Evolutionary conservation across 2,329 filamentous ascomycete genomes (phyloP), one percentile per base, ranked within the genome.

Genomic region (Alternaria sp.): DNA sequence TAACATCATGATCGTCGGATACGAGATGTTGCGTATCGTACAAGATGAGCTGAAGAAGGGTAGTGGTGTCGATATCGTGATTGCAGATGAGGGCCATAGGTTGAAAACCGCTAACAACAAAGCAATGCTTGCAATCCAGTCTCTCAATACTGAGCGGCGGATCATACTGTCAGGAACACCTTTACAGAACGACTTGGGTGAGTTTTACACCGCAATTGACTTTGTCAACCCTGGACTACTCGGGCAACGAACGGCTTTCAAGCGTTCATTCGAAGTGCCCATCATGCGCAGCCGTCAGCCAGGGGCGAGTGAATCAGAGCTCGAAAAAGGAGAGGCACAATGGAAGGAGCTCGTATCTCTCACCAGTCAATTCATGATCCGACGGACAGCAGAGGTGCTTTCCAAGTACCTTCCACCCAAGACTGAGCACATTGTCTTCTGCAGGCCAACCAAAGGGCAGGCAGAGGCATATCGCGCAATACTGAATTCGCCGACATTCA

Each of bases 1-100:
- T 71, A 89, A 85, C 66, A 83, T 92, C 24, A 89, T 91, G 88
- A 89, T 92, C 65, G 87, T 92, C 58, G 89, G 89, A 1, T 92
- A 92, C 69, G 89, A 92, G 74, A 89, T 89, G 76, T 79, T 91
- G 30, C 83, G 88, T 48, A 84, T 83, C 5, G 86, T 91, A 1
- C 86, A 90, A 63, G 87, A 88, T 51, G 87, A 89, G 52, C 77
- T 92, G 44, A 85, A 87, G 63, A 87, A 87, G 69, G 87, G 86
- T 7, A 77, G 80, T 55, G 85, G 86, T 1, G 86, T 92, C 49
- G 90, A 92, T 70, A 89, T 91, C 57, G 84, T 91, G 56, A 86
- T 91, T 66, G 87, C 87, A n/a, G 88, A 91, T 67, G 88, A 91
- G 77, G 88, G 88, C 0, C 88, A 91, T 70, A 81, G 88, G 47